Evolutionary conservation across 768 basidiomycete species (phyloP).

Genomic region (Hemileccinum rubropunctum): DNA sequence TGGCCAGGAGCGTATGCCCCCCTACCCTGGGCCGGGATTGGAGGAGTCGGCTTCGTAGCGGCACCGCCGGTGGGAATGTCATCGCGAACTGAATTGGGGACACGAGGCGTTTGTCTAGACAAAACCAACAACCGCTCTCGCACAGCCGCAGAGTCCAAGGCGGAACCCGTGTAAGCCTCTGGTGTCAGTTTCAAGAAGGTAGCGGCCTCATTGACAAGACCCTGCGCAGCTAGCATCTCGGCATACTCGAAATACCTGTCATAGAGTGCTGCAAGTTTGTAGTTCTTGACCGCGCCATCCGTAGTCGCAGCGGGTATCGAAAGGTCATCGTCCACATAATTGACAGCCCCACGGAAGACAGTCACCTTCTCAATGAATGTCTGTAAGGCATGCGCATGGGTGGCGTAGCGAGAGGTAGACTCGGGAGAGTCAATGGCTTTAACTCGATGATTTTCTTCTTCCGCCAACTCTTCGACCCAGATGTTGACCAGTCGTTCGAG

Average conservation of each 20-base stretch:
- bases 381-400: conserved; percentile 84
- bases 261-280: conserved; percentile 83
- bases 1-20: conserved; percentile 18
- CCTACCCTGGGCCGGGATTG: conserved; percentile 20
- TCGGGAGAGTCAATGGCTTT: conserved; percentile 37
- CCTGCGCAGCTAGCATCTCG: conserved; percentile 85
- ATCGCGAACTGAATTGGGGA: conserved; percentile 26
- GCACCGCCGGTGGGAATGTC: conserved; percentile 31
- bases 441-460: conserved; percentile 69
- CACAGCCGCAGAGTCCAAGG: conserved; percentile 41
- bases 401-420: conserved; percentile 63
- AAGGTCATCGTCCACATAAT: conserved; percentile 76
- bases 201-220: conserved; percentile 80
- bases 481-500: conserved; percentile 87
- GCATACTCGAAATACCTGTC: conserved; percentile 97
- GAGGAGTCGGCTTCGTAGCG: conserved; percentile 18
- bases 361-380: conserved; percentile 96
- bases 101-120: conserved; percentile 26
- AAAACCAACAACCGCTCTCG: conserved; percentile 46
- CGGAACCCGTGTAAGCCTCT: conserved; percentile 65
- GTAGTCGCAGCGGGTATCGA: conserved; percentile 36
- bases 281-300: conserved; percentile 49
- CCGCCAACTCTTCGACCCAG: conserved; percentile 86
- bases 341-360: conserved; percentile 85
- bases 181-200: conserved; percentile 81